These are phyloP conservation scores for Rubus idaeus DNA, from an alignment of 306 rosid genomes.

Conservation along the genomic window DNA sequence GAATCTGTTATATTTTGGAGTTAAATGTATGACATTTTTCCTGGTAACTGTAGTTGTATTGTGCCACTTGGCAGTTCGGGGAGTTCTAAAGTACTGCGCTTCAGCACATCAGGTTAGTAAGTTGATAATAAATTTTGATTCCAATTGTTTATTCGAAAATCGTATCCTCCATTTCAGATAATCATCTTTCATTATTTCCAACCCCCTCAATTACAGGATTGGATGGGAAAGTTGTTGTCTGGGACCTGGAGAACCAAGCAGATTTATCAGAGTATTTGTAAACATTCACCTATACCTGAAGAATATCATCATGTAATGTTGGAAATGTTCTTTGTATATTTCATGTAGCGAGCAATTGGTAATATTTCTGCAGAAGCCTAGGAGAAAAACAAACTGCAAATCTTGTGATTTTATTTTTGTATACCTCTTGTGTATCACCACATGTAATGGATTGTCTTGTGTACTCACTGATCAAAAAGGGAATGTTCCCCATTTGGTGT, in stretches of 20 bases:
- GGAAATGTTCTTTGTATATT: conserved; percentile 27
- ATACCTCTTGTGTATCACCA: conserved; percentile 8
- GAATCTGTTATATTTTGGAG: conserved; percentile 1
- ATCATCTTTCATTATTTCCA: conserved; percentile 12
- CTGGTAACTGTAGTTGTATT: conserved; percentile 60
- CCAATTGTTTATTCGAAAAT: background rate
- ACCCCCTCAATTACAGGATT: conserved; percentile 52
- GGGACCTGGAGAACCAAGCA: conserved; percentile 86
- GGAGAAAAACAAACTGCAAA: conserved; percentile 11
- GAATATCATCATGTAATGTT: conserved; percentile 1
- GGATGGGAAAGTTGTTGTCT: conserved; percentile 80
- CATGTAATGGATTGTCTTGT: background rate
- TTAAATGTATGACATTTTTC: conserved; percentile 28
- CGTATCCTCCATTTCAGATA: conserved; percentile 1
- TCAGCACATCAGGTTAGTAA: conserved; percentile 93
- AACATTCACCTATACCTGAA: conserved; percentile 11
- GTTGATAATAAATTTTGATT: background rate
- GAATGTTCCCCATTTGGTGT: background rate
- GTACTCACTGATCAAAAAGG: background rate
- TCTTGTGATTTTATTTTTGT: conserved; percentile 17
- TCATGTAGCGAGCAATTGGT: conserved; percentile 23
- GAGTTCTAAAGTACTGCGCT: conserved; percentile 48
- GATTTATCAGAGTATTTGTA: conserved; percentile 56
- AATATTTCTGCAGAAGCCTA: conserved; percentile 17
- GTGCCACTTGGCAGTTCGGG: conserved; percentile 56